phyloP scores from a whole-genome alignment of 2,329 filamentous ascomycete species.

The Hypoxylon sp. region DNA sequence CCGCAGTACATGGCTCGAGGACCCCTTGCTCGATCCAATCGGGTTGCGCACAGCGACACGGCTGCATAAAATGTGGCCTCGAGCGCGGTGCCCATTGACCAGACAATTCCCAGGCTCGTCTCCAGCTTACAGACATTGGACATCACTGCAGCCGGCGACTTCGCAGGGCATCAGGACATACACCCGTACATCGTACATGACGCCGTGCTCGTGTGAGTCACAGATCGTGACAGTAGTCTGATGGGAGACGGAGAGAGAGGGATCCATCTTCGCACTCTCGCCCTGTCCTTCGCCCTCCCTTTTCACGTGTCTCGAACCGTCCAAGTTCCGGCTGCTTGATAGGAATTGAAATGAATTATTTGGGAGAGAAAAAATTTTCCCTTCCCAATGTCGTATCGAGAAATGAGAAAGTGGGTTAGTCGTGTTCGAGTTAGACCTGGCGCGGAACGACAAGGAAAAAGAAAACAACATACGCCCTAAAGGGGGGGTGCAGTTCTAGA shows the following conservation, averaged over 20 bases:
- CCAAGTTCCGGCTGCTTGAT: constrained; percentile 4
- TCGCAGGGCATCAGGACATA: constrained; percentile 44
- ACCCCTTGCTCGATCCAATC: constrained; percentile 38
- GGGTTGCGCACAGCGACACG: constrained; percentile 37
- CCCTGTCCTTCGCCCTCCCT: not conserved
- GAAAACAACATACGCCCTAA: constrained; percentile 20
- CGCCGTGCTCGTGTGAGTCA: constrained; percentile 42
- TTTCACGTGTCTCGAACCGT: constrained; percentile 22
- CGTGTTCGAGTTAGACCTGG: constrained; percentile 17
- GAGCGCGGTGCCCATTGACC: constrained; percentile 41
- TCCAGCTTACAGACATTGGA: constrained; percentile 46
- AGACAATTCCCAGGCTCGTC: constrained; percentile 33
- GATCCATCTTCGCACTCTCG: constrained; percentile 15
- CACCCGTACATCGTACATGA: constrained; percentile 41
- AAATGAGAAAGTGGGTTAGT: constrained; percentile 35
- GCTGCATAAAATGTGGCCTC: constrained; percentile 38
- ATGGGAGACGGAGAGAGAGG: constrained; percentile 21
- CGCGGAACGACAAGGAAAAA: constrained; percentile 28
- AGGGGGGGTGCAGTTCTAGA: constrained; percentile 30
- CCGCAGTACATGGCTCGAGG: constrained; percentile 19
- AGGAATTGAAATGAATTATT: constrained; percentile 32
- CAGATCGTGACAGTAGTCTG: constrained; percentile 26
- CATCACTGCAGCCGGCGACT: constrained; percentile 44
- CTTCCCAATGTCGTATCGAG: constrained; percentile 28
- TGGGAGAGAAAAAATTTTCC: constrained; percentile 28